Evolutionary conservation across 2,329 filamentous ascomycete genomes (phyloP), one percentile per base, ranked within the genome.

Genomic region (Xylaria sp.): DNA sequence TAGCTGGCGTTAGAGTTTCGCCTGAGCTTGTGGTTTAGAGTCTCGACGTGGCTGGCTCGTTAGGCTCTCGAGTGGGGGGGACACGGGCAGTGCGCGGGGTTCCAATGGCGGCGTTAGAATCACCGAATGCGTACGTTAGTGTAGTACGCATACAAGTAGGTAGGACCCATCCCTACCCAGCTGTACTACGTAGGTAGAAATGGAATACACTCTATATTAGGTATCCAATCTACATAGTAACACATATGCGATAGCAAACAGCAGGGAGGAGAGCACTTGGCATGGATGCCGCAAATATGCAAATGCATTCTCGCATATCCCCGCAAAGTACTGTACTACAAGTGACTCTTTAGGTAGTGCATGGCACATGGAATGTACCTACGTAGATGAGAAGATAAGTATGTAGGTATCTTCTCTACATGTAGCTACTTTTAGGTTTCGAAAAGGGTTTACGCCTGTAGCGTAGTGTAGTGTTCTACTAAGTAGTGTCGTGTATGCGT

Each of bases 1-100:
- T 42, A 37, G 32, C 12, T 37, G 29, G 51, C 29, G n/a, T 55
- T 21, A 35, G n/a, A 23, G 51, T 55, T 55, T 55, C 10, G 51
- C 51, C 29, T 27, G 37, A 44, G 55, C 35, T 58, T 44, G 55
- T 21, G 6, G 37, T 42, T 5, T n/a, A 42, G 21, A 58, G 6
- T 58, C 32, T 35, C 32, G 6, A 35, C 8, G 25, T 48, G 13
- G n/a, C 13, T 35, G 54, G 54, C 27, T 57, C 37, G 37, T 53
- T 51, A 16, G 42, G 32, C 21, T 18, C 29, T 37, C 23, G 32
- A 18, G 67, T 68, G 62, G 68, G 72, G 70, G 70, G 71, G 72
- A 69, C 63, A 70, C 66, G 72, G 72, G 72, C 72, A 71, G 72
- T 69, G 70, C 66, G 73, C 68, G 72, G 72, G 72, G 72, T 72